These are phyloP conservation scores for Rhododendron ovatum DNA, from an alignment of 148 eudicot species.

Conservation along the genomic window DNA sequence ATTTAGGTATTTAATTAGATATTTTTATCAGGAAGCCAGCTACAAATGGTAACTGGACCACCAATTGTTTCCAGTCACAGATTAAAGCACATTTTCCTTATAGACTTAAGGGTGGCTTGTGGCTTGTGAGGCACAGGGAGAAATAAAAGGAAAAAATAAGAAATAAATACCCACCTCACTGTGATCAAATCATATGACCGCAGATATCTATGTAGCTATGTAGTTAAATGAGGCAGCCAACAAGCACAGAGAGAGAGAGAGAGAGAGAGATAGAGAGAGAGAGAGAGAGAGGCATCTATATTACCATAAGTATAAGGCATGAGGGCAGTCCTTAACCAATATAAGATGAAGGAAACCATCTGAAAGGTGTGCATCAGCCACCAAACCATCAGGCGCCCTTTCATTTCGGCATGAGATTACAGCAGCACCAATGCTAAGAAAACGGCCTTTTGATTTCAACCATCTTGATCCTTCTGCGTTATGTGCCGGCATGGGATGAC, in stretches of 20 bases:
- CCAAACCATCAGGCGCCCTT: constrained; percentile 96
- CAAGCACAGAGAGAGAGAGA: background rate
- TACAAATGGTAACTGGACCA: background rate
- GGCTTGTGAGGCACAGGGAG: background rate
- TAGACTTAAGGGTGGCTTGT: background rate
- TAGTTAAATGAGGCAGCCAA: background rate
- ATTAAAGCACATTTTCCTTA: background rate
- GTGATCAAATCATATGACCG: background rate
- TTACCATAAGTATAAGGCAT: constrained; percentile 73
- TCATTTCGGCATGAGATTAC: constrained; percentile 93
- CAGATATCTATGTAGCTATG: background rate
- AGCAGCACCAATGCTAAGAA: constrained; percentile 88
- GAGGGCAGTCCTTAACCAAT: constrained; percentile 82
- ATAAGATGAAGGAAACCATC: constrained; percentile 88
- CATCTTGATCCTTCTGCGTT: constrained; percentile 41
- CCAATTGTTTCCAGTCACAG: background rate
- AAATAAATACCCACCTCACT: too few relatives aligned
- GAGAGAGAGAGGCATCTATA: background rate
- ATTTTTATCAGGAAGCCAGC: background rate
- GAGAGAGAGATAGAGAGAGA: background rate
- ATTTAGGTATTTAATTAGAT: background rate
- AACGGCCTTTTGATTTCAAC: constrained; percentile 64
- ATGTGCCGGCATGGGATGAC: constrained; percentile 15
- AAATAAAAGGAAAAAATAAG: background rate
- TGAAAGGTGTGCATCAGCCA: constrained; percentile 92